These are phyloP conservation scores for Tetrahymena thermophila DNA, from an alignment of 73 alveolate genomes.

Conservation along the genomic window DNA sequence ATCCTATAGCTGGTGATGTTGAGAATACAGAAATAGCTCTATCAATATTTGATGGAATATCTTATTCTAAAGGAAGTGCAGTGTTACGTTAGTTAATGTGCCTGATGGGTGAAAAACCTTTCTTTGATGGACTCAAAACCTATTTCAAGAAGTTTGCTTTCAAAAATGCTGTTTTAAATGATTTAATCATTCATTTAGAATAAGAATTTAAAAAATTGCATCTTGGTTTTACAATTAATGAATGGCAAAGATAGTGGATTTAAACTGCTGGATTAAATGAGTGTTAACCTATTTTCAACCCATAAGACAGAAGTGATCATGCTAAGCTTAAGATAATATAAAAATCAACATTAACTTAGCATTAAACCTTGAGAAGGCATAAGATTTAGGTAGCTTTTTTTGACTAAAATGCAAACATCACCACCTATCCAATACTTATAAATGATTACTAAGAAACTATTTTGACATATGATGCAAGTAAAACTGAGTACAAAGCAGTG, in stretches of 20 bases:
- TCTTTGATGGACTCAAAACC: conserved; percentile 68
- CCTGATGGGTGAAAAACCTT: conserved; percentile 78
- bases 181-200: conserved; percentile 73
- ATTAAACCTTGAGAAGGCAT: conserved; percentile 20
- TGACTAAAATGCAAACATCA: conserved; percentile 5
- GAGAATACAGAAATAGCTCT: conserved; percentile 85
- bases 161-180: conserved; percentile 80
- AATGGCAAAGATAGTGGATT: conserved; percentile 68
- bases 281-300: conserved; percentile 55
- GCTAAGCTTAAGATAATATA: conserved; percentile 11
- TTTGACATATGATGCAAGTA: conserved; percentile 18
- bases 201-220: conserved; percentile 47
- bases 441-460: background rate
- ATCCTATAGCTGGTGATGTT: conserved; percentile 81
- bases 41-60: conserved; percentile 89
- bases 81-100: conserved; percentile 72
- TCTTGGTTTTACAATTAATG: conserved; percentile 24
- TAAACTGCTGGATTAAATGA: conserved; percentile 85
- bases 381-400: conserved; percentile 16
- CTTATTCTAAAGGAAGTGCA: conserved; percentile 95
- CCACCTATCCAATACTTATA: background rate
- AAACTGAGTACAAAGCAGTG: conserved; percentile 23
- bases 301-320: conserved; percentile 2
- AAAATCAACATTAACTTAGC: conserved; percentile 7
- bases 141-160: conserved; percentile 79